A percentile compares a stretch with the other conserved stretches of the same genome.
Evolutionary conservation across 768 basidiomycete species (phyloP).

Genomic region (Panellus pusillus): DNA sequence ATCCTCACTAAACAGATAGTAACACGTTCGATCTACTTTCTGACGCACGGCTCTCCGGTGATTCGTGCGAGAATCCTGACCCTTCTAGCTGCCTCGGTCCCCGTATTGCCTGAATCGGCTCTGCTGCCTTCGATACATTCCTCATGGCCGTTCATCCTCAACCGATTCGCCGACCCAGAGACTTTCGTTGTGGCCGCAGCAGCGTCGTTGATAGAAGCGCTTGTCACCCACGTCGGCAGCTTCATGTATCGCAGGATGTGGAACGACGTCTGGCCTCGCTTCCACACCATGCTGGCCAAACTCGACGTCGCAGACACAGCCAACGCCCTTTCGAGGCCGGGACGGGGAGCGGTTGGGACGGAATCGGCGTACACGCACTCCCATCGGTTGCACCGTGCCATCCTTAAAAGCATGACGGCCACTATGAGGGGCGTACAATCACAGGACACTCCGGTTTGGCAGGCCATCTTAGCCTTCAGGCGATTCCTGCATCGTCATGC

Average conservation of each 20-base stretch:
- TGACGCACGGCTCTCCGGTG: slow-evolving; percentile 85
- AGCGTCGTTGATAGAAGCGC: slow-evolving; percentile 66
- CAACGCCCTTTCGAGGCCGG: slow-evolving; percentile 66
- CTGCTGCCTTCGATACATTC: slow-evolving; percentile 84
- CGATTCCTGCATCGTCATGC: slow-evolving; percentile 68
- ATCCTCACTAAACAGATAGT: slow-evolving; percentile 82
- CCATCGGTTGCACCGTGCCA: slow-evolving; percentile 75
- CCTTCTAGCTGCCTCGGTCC: slow-evolving; percentile 71
- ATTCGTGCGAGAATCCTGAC: slow-evolving; percentile 83
- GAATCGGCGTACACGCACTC: slow-evolving; percentile 79
- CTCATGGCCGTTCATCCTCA: slow-evolving; percentile 94
- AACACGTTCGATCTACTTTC: slow-evolving; percentile 82
- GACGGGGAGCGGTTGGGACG: slow-evolving; percentile 50
- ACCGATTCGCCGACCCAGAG: slow-evolving; percentile 73
- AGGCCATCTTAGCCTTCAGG: slow-evolving; percentile 72
- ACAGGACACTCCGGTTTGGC: slow-evolving; percentile 76
- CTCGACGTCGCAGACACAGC: slow-evolving; percentile 64
- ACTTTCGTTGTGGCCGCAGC: slow-evolving; percentile 80
- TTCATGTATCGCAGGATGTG: slow-evolving; percentile 86
- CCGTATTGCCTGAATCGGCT: slow-evolving; percentile 68
- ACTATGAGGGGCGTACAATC: slow-evolving; percentile 66
- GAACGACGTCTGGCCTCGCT: slow-evolving; percentile 93
- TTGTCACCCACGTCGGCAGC: slow-evolving; percentile 70
- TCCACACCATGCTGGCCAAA: slow-evolving; percentile 56
- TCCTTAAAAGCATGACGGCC: slow-evolving; percentile 71